Evolutionary conservation across 2,329 filamentous ascomycete species (phyloP), one percentile per base, ranked within the genome.

Genomic region (Aureobasidium sp.): DNA sequence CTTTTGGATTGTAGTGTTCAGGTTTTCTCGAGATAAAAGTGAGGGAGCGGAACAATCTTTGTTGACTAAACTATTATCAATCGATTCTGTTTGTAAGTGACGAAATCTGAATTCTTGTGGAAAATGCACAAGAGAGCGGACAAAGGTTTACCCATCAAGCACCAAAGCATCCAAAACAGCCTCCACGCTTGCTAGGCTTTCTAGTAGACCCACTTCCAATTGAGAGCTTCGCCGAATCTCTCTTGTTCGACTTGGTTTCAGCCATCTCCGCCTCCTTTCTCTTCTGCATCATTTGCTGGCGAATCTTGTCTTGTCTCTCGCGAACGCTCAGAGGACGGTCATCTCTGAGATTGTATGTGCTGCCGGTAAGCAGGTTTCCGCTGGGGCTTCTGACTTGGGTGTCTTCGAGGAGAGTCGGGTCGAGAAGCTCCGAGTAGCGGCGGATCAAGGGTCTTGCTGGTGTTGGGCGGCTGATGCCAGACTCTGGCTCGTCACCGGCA

Each of bases 281-380:
- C 24, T 47, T 25, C 32, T 44, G 16, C 24, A 19, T 10, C 8
- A 47, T 17, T 11, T 39, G 32, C 34, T 47, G 54, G 8, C 45
- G 39, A 21, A 71, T 69, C 12, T 56, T 58, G 55, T 66, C 60
- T 57, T 69, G 67, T 16, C 68, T 61, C 59, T 71, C 68, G 24
- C 64, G 57, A 38, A 71, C 61, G 30, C 64, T 64, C 25, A 61
- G 44, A 2, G 67, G 67, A 4, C 68, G 64, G 54, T 64, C 61
- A 3, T 57, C 56, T 25, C 62, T 62, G 7, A 39, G 54, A 8
- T 60, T 54, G 47, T 60, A 65, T 27, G 63, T 50, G 32, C 60
- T 59, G 8, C 56, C 54, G 11, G 53, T 55, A 3, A 68, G 59
- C 0, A 66, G 30, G 27, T 65, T 60, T 16, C 66, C 66, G 42